These are phyloP conservation scores for Erucastrum elatum DNA, from an alignment of 345 rosid species.

Conservation along the genomic window DNA sequence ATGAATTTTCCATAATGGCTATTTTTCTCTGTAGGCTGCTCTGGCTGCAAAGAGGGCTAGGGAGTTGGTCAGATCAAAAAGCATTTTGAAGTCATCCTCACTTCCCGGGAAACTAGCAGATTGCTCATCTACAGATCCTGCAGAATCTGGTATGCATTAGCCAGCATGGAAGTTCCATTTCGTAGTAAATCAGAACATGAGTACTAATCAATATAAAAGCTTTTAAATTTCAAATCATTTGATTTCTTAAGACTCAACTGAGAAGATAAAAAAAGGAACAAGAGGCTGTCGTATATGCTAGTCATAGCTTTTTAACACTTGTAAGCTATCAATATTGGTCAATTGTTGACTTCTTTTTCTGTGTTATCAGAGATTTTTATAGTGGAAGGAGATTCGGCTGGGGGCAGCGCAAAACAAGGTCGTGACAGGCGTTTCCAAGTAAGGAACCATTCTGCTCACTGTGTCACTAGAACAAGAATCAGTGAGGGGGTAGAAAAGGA, in stretches of 20 bases:
- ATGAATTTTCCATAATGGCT: neutral
- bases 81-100: slow-evolving; percentile 86
- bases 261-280: neutral
- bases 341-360: slow-evolving; percentile 1
- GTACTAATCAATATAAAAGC: neutral
- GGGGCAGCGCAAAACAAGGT: slow-evolving; percentile 99
- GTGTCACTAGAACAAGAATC: neutral
- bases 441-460: neutral
- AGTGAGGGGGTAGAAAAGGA: neutral
- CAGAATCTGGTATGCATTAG: slow-evolving; percentile 70
- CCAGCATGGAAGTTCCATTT: slow-evolving; percentile 56
- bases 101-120: slow-evolving; percentile 99
- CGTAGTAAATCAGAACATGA: slow-evolving; percentile 72
- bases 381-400: slow-evolving; percentile 99
- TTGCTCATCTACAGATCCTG: slow-evolving; percentile 90
- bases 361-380: slow-evolving; percentile 75
- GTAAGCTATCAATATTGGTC: slow-evolving; percentile 2
- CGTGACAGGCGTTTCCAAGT: slow-evolving; percentile 99
- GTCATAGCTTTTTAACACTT: slow-evolving; percentile 7
- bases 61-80: slow-evolving; percentile 90
- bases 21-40: slow-evolving; percentile 70
- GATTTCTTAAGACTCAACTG: neutral
- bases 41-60: slow-evolving; percentile 97
- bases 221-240: neutral
- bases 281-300: neutral